A percentile compares a stretch with the other conserved stretches of the same genome.
These are phyloP conservation scores for Ploettnerulaceae sp. DNA, from an alignment of 2,329 filamentous ascomycete genomes.

Conservation along the genomic window DNA sequence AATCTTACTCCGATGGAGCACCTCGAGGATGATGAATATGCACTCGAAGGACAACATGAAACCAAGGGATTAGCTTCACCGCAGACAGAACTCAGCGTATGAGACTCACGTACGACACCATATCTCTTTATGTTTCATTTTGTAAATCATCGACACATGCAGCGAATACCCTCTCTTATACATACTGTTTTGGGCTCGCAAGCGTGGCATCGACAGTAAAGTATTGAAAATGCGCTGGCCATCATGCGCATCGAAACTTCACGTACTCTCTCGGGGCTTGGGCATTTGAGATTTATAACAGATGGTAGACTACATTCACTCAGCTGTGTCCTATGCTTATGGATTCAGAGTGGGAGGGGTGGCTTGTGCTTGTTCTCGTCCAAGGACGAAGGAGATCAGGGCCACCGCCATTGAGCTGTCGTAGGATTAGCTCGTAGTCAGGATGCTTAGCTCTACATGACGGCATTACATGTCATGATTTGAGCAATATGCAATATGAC, in stretches of 20 bases:
- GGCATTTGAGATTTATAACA: slow-evolving; percentile 11
- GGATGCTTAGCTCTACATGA: neutral
- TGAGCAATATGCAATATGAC: neutral
- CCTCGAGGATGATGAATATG: neutral
- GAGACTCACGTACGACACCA: neutral
- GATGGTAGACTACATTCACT: slow-evolving; percentile 9
- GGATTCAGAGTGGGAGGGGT: neutral
- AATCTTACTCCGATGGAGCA: neutral
- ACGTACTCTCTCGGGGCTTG: neutral
- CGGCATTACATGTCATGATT: neutral
- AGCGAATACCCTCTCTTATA: too few species aligned
- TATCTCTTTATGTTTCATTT: slow-evolving; percentile 1
- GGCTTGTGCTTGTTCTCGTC: slow-evolving; percentile 1
- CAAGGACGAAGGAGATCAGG: too few species aligned
- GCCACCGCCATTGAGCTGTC: too few species aligned
- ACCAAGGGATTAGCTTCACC: slow-evolving; percentile 3
- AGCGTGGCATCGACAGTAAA: neutral
- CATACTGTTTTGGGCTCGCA: slow-evolving; percentile 2
- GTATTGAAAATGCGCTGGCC: neutral
- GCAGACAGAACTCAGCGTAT: slow-evolving; percentile 5
- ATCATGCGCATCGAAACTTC: neutral
- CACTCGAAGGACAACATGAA: neutral
- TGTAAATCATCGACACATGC: neutral
- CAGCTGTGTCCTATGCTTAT: neutral
- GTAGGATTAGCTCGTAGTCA: neutral